Percentiles rank a stretch among this genome's conserved stretches.
Conservation (phyloP, 2,329 filamentous ascomycete genomes). For the Zymoseptoria passerinii region DNA sequence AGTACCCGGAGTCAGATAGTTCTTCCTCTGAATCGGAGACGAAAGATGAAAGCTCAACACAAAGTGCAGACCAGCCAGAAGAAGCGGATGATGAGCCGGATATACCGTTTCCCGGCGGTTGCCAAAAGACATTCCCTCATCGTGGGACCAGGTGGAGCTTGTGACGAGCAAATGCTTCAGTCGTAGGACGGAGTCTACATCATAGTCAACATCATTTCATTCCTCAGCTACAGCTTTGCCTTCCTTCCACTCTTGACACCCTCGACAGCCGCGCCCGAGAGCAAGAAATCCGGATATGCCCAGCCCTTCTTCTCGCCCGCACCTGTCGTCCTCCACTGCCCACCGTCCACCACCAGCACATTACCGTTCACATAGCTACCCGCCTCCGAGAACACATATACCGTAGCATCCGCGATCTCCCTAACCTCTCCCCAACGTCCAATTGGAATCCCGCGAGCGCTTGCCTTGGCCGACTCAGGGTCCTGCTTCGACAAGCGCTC, state of each 20-base stretch:
- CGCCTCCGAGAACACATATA: constrained; percentile 79
- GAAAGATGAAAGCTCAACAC: neutral
- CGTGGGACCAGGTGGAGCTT: neutral
- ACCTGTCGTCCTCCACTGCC: constrained; percentile 40
- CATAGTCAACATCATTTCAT: neutral
- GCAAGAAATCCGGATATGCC: constrained; percentile 52
- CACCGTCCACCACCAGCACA: constrained; percentile 59
- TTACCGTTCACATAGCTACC: constrained; percentile 82
- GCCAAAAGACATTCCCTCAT: neutral
- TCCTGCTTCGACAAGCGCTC: constrained; percentile 33
- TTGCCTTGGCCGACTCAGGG: constrained; percentile 24
- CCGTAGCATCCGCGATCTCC: constrained; percentile 86
- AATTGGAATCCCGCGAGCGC: constrained; percentile 50
- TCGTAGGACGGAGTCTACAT: neutral
- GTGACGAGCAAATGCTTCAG: neutral
- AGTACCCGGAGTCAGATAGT: neutral
- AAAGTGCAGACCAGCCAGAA: neutral
- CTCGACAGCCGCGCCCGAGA: constrained; percentile 45
- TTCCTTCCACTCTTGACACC: constrained; percentile 53
- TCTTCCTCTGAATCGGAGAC: neutral
- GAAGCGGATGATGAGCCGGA: neutral
- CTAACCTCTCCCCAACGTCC: constrained; percentile 71
- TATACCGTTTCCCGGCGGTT: neutral
- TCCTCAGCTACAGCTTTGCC: constrained; percentile 39
- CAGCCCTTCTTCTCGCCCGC: constrained; percentile 33